Conservation (phyloP, 306 rosid species). For the Echinosophora koreensis region DNA sequence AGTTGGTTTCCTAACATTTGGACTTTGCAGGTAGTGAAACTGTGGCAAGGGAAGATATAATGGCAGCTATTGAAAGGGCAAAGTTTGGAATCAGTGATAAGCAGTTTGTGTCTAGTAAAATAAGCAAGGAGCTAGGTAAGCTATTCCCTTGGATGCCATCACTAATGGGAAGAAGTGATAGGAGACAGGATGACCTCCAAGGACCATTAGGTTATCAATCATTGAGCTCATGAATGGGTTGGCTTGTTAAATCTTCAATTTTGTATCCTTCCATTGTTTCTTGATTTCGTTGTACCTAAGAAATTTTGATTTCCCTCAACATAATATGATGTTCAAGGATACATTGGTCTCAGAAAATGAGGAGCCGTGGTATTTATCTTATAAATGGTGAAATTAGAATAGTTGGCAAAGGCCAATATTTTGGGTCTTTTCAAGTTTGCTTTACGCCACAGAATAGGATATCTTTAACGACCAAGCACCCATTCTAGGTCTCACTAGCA, state of each 20-base stretch:
- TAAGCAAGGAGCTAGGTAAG: slow-evolving; percentile 81
- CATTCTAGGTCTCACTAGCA: neutral
- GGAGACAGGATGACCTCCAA: slow-evolving; percentile 59
- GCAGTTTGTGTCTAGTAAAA: slow-evolving; percentile 57
- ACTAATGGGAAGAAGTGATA: slow-evolving; percentile 66
- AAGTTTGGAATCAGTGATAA: slow-evolving; percentile 83
- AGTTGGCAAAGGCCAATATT: slow-evolving; percentile 18
- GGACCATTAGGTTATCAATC: slow-evolving; percentile 90
- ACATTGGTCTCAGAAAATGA: neutral
- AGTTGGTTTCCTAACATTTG: slow-evolving; percentile 4
- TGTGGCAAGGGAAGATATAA: slow-evolving; percentile 84
- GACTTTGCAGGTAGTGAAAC: slow-evolving; percentile 71
- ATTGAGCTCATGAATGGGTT: slow-evolving; percentile 60
- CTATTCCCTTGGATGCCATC: slow-evolving; percentile 95
- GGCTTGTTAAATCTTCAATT: neutral
- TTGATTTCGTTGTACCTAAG: slow-evolving; percentile 16
- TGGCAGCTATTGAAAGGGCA: slow-evolving; percentile 97
- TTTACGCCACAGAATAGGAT: too few species aligned
- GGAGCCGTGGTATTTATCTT: slow-evolving; percentile 3
- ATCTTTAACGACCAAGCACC: too few species aligned
- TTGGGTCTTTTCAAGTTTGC: neutral
- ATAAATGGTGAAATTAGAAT: neutral
- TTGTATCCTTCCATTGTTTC: slow-evolving; percentile 19
- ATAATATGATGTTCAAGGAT: slow-evolving; percentile 5
- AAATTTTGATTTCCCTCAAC: slow-evolving; percentile 34